These are phyloP conservation scores for Rhodamnia rubescens DNA, from an alignment of 345 rosid species.

Conservation along the genomic window DNA sequence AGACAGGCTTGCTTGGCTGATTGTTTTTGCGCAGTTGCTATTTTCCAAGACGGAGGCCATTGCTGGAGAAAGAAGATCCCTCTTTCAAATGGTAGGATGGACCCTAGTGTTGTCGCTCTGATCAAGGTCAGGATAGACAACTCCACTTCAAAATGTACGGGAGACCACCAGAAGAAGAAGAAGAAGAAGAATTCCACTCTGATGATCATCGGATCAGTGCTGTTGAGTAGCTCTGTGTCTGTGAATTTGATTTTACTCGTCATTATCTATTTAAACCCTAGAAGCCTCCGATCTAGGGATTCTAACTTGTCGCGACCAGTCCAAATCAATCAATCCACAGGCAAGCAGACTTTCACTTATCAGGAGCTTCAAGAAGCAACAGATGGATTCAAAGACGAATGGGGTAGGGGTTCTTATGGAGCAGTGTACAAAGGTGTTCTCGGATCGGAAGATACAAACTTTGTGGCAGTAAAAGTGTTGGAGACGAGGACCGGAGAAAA, in stretches of 20 bases:
- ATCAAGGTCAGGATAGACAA: slow-evolving; percentile 21
- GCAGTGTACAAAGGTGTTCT: slow-evolving; percentile 11
- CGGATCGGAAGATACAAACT: background rate
- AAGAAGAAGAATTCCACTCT: background rate
- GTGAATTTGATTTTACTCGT: background rate
- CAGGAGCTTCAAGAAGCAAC: background rate
- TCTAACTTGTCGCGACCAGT: background rate
- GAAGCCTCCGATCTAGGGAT: background rate
- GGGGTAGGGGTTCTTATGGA: slow-evolving; percentile 16
- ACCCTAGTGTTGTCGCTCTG: slow-evolving; percentile 1
- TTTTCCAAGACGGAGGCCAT: background rate
- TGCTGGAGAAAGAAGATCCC: slow-evolving; percentile 51
- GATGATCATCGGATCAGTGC: background rate
- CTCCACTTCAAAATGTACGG: background rate
- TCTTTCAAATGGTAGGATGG: slow-evolving; percentile 24
- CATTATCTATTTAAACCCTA: background rate
- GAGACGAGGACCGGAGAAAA: background rate
- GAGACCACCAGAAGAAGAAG: no score
- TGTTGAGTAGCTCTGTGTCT: background rate
- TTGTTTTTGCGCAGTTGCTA: slow-evolving; percentile 41
- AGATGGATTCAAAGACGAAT: background rate
- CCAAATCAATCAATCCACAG: background rate
- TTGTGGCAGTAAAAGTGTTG: slow-evolving; percentile 13
- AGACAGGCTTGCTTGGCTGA: slow-evolving; percentile 31
- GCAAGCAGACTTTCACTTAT: background rate